phyloP scores from a whole-genome alignment of 2,329 filamentous ascomycete genomes.

The Colletotrichum noveboracense region DNA sequence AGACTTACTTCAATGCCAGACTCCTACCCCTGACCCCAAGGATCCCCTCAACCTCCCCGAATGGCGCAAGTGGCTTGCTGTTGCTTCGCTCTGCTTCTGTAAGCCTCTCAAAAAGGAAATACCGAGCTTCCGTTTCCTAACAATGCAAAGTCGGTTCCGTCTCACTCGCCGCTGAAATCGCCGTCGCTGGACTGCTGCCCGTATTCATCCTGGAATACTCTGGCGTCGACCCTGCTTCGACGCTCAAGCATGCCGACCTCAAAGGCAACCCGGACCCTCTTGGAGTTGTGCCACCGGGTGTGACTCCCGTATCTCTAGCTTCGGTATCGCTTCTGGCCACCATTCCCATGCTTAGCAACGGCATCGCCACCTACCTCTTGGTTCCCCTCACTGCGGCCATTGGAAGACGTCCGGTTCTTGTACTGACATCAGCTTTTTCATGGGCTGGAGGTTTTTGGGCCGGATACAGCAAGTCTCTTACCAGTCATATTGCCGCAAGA shows the following conservation, averaged over 20 bases:
- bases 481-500: slow-evolving; percentile 33
- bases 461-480: slow-evolving; percentile 30
- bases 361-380: slow-evolving; percentile 35
- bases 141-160: slow-evolving; percentile 27
- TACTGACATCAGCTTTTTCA: slow-evolving; percentile 31
- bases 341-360: slow-evolving; percentile 36
- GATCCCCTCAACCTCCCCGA: slow-evolving; percentile 31
- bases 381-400: slow-evolving; percentile 38
- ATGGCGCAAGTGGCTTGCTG: slow-evolving; percentile 32
- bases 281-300: neutral
- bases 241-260: slow-evolving; percentile 25
- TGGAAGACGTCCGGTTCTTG: slow-evolving; percentile 37
- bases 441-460: slow-evolving; percentile 39
- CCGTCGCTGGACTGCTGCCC: slow-evolving; percentile 32
- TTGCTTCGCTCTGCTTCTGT: slow-evolving; percentile 30
- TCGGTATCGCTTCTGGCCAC: slow-evolving; percentile 33
- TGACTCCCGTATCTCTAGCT: slow-evolving; percentile 31
- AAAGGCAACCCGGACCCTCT: slow-evolving; percentile 23
- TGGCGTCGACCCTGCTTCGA: slow-evolving; percentile 28
- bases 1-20: neutral
- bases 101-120: neutral
- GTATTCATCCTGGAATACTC: slow-evolving; percentile 37
- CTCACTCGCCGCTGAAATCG: slow-evolving; percentile 27
- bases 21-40: slow-evolving; percentile 31
- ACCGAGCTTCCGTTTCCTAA: neutral